phyloP scores from a whole-genome alignment of 202 grass and related monocot species.

The Zoysia matrella region DNA sequence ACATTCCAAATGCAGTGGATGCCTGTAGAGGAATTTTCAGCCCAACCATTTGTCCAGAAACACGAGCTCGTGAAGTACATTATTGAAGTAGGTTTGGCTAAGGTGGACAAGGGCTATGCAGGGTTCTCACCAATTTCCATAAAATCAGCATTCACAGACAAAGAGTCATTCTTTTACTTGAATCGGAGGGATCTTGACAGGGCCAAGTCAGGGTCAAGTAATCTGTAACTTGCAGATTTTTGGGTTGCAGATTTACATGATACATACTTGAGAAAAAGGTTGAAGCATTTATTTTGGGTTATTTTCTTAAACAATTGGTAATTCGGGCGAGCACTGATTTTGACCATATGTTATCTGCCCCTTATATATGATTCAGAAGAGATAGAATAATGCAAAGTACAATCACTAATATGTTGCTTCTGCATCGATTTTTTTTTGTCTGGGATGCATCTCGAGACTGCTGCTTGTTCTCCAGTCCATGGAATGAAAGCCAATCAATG shows the following conservation, averaged over 20 bases:
- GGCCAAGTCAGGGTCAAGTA: conserved; percentile 43
- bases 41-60: conserved; percentile 81
- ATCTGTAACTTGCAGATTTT: conserved; percentile 2
- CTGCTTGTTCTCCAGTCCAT: too few species aligned
- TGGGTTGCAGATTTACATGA: background rate
- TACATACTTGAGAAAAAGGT: background rate
- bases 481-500: too few species aligned
- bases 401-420: background rate
- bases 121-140: conserved; percentile 73
- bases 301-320: conserved; percentile 8
- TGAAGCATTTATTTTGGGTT: conserved; percentile 9
- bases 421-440: too few species aligned
- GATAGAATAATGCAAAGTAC: background rate
- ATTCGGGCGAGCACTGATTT: conserved; percentile 8
- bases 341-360: background rate
- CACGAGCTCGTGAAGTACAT: conserved; percentile 84
- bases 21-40: conserved; percentile 78
- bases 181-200: conserved; percentile 64
- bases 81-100: conserved; percentile 70
- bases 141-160: conserved; percentile 64
- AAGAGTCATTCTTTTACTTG: conserved; percentile 58
- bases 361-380: conserved; percentile 4
- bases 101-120: conserved; percentile 59
- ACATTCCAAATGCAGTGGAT: conserved; percentile 71
- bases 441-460: too few species aligned